Conservation (phyloP, 192 early-diverging fungal species). For the Helicostylum pulchrum region DNA sequence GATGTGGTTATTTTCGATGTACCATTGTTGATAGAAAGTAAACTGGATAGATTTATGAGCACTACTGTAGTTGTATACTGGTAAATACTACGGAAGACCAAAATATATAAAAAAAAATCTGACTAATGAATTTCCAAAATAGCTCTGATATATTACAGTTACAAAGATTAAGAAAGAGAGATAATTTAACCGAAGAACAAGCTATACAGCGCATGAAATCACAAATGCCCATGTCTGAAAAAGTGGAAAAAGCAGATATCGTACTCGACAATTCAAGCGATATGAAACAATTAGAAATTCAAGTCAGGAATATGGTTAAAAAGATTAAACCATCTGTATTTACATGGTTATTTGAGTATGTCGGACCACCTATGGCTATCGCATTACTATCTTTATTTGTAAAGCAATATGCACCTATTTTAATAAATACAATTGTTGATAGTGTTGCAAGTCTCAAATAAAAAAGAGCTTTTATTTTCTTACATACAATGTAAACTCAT, state of each 20-base stretch:
- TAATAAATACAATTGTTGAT: not conserved
- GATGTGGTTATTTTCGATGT: conserved; percentile 82
- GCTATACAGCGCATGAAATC: conserved; percentile 71
- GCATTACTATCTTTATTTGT: conserved; percentile 14
- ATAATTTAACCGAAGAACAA: conserved; percentile 60
- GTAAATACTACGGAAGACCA: conserved; percentile 30
- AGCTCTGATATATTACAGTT: conserved; percentile 76
- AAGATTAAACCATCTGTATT: conserved; percentile 25
- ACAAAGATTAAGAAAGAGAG: conserved; percentile 68
- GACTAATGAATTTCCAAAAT: not conserved
- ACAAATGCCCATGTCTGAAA: conserved; percentile 82
- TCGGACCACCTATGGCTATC: conserved; percentile 18
- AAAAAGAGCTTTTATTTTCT: conserved; percentile 10
- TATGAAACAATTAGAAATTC: conserved; percentile 46
- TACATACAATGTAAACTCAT: conserved; percentile 57
- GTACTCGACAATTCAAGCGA: conserved; percentile 85
- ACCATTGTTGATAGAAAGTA: conserved; percentile 88
- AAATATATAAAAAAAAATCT: not conserved
- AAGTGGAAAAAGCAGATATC: conserved; percentile 69
- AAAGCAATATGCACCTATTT: not conserved
- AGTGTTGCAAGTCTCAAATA: not conserved
- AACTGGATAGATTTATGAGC: conserved; percentile 70
- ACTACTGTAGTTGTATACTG: conserved; percentile 79
- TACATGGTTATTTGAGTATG: conserved; percentile 33
- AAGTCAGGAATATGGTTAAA: conserved; percentile 25